Base-by-base conservation (phyloP, 2,329 filamentous ascomycete species). In the Trichothecium roseum region DNA sequence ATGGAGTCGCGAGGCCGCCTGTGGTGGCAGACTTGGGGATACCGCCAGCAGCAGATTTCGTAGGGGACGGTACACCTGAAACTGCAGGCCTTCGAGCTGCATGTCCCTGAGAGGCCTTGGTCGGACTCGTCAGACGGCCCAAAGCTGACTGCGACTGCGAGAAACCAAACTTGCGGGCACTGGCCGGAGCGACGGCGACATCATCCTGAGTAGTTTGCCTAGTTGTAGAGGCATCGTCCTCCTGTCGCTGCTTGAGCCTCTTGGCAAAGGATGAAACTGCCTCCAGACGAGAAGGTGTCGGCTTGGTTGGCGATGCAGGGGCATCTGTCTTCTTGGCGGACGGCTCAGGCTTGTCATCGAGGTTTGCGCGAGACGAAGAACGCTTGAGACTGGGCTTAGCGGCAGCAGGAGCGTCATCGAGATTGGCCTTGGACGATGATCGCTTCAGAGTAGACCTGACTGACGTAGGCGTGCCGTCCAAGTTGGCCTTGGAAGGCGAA, bases 81-180 rank as follows among this genome's bases (percentile, higher is more conserved):
- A 48, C 42, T 3, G 53, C 52, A 1, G 51, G 42, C 34, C 54
- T 59, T 24, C 35, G 39, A 5, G 29, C 43, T 1, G 39, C 20
- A 10, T 80, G 77, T 24, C 78, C 74, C 35, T 84, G 56, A 1
- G 83, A 85, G 7, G 84, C 66, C 54, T 85, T 86, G 8, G 84
- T 91, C 0, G 87, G 86, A 5, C 84, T 93, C 56, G 79, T 73
- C 20, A 89, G 63, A 40, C 66, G 77, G 41, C 66, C 64, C 40
- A 66, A 58, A 41, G 71, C 66, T 8, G 69, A 59, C 37, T 68
- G 62, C 1, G 67, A 57, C 18, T 64, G 65, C 33, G 57, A 45
- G 16, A 67, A 49, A 13, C 52, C 48, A 30, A 35, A 30, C 18
- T 46, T 39, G 14, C 38, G 38, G 35, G 40, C 39, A 20, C 40